Evolutionary conservation across 2,329 filamentous ascomycete species (phyloP), one percentile per base, ranked within the genome.

Genomic region (Trichoderma pleuroti): DNA sequence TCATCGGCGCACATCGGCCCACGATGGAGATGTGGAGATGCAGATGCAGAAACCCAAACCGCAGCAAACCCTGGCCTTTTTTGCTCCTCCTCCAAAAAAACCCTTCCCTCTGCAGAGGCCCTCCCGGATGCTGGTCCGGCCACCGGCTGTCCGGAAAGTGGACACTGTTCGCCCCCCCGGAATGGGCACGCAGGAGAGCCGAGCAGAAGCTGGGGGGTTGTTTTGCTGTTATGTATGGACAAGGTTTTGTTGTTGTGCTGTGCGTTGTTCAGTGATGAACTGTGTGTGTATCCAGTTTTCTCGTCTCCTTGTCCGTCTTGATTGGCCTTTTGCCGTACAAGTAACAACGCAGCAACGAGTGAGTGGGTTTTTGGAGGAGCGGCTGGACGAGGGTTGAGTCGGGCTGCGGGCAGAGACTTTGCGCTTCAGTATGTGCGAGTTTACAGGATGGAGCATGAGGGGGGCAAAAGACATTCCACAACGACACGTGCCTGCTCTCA

Each of bases 61-160:
- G 18, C 60, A 32, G 9, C 18, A 52, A 52, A 52, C 46, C 42
- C 32, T 49, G 10, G 42, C 21, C 18, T 11, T 16, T 39, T 30
- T 39, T 42, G 42, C 42, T 21, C 42, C 10, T 49, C 18, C n/a
- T n/a, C 5, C 26, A 28, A 14, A 52, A 21, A 49, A 49, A 46
- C 42, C 46, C 14, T 52, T 52, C 26, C 26, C 26, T 28, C 26
- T n/a, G n/a, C n/a, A n/a, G n/a, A n/a, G n/a, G n/a, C 18, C 39
- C 46, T n/a, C 39, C 39, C 28, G 39, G 39, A 49, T 52, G 10
- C 26, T 49, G 21, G 59, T n/a, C 46, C 63, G 49, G 46, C 24
- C 63, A 56, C 30, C 64, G 64, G 64, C 64, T 59, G 34, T 54
- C 64, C 64, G 64, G 64, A 24, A 67, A 67, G 64, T 67, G 64